Evolutionary conservation across 768 basidiomycete species (phyloP), one percentile per base, ranked within the genome.

Genomic region (Arthromyces matolae): DNA sequence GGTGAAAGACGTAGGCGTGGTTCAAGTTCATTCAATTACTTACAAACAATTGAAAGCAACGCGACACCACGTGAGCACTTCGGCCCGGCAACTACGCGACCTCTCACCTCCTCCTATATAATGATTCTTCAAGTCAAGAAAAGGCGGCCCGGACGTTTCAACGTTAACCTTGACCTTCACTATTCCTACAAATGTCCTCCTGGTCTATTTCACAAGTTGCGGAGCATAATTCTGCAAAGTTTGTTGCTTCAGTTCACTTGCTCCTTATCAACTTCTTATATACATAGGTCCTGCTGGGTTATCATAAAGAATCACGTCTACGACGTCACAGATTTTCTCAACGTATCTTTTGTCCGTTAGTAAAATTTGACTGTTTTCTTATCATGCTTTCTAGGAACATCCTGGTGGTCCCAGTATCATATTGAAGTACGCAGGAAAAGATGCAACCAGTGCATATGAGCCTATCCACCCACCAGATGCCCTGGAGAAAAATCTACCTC

Each of bases 391-490:
- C 54, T 23, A 86, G 83, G 77, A 84, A 41, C 88, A 90, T 56
- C 87, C 88, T 6, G 93, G 94, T 16, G 94, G 94, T 2, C 70
- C 83, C 14, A 76, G 78, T 47, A 86, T 91, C 58, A 89, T 97
- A 51, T 60, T 95, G 16, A 84, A 81, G 59, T 89, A 91, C 57
- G 93, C 81, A 8, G 94, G 94, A 8, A 78, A 75, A 51, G 93
- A 93, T 62, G 91, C 90, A n/a, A 89, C 88, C 0, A 65, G 66
- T 5, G 84, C 71, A 4, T 89, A 84, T 60, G 77, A 86, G 51
- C 86, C 88, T 5, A 89, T 96, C 34, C 94, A 97, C 65, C 84
- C 93, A 3, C 80, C 85, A 20, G 85, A 88, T 54, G 83, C 89
- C 16, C 77, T 95, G 39, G 78, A 84, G 42, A 82, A 80, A 65